Evolutionary conservation across 1,284 basidiomycete genomes (phyloP).

Genomic region (Ustilago curta): DNA sequence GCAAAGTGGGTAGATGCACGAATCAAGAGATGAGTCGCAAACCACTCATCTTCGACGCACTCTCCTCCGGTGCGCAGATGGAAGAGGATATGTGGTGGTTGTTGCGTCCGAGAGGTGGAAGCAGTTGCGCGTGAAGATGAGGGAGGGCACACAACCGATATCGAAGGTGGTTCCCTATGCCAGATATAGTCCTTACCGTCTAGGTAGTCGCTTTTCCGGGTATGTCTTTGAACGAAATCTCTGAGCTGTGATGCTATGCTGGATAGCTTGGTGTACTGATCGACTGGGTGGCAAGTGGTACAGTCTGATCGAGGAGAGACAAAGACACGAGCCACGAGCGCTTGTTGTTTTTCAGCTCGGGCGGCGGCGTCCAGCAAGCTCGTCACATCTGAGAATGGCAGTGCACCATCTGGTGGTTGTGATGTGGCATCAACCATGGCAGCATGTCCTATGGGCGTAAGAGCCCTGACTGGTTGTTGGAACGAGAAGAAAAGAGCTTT

Average conservation of each 20-base stretch:
- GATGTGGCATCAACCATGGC: not conserved
- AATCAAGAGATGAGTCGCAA: conserved; percentile 80
- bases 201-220: conserved; percentile 12
- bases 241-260: conserved; percentile 19
- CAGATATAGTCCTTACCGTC: conserved; percentile 59
- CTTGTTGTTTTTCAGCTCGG: conserved; percentile 44
- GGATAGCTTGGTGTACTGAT: conserved; percentile 27
- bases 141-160: conserved; percentile 33
- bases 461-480: conserved; percentile 1
- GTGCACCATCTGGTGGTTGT: conserved; percentile 28
- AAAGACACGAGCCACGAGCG: conserved; percentile 38
- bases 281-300: conserved; percentile 16
- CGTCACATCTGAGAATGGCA: conserved; percentile 45
- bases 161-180: conserved; percentile 61
- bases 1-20: conserved; percentile 22
- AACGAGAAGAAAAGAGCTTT: not conserved
- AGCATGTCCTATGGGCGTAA: not conserved
- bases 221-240: not conserved
- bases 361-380: conserved; percentile 35
- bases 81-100: conserved; percentile 31
- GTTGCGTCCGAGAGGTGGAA: conserved; percentile 11
- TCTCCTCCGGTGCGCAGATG: conserved; percentile 72
- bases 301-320: conserved; percentile 11
- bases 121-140: conserved; percentile 10
- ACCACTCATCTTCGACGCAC: conserved; percentile 96